Conservation (phyloP, 176 grass and related monocot genomes). For the Rhipidocladum racemiflorum region DNA sequence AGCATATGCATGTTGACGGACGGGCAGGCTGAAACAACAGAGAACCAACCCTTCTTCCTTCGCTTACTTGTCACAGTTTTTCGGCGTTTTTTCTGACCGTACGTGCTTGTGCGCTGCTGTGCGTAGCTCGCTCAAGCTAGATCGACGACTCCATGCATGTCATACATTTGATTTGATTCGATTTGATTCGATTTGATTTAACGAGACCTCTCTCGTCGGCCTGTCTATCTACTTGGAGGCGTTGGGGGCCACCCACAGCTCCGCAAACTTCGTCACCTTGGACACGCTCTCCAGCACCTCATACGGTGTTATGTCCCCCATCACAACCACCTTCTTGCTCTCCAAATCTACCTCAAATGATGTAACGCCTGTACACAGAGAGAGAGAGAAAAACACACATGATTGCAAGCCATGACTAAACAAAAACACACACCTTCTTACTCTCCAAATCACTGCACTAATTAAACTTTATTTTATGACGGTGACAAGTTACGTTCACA, state of each 20-base stretch:
- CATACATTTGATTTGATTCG: neutral
- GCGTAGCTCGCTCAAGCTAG: neutral
- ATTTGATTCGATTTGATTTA: too few species aligned
- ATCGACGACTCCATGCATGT: neutral
- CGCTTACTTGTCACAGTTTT: neutral
- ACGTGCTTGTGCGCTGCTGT: neutral
- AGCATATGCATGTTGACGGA: neutral
- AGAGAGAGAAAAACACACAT: too few species aligned
- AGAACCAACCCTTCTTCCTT: neutral
- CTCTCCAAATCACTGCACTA: conserved; percentile 55
- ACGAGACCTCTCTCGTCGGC: neutral
- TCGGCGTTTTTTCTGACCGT: neutral
- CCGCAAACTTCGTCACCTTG: conserved; percentile 84
- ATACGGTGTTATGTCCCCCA: conserved; percentile 85
- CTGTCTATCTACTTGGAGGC: conserved; percentile 2
- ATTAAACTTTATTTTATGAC: neutral
- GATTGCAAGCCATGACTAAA: neutral
- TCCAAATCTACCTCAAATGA: conserved; percentile 90
- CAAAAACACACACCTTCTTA: conserved; percentile 72
- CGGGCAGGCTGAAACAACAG: neutral
- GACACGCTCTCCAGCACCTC: conserved; percentile 83
- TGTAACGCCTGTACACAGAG: conserved; percentile 52
- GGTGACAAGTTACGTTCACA: neutral
- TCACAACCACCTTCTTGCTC: conserved; percentile 89
- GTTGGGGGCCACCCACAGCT: conserved; percentile 52